Base-by-base conservation (phyloP, 345 rosid species). In the Streptanthus diversifolius region DNA sequence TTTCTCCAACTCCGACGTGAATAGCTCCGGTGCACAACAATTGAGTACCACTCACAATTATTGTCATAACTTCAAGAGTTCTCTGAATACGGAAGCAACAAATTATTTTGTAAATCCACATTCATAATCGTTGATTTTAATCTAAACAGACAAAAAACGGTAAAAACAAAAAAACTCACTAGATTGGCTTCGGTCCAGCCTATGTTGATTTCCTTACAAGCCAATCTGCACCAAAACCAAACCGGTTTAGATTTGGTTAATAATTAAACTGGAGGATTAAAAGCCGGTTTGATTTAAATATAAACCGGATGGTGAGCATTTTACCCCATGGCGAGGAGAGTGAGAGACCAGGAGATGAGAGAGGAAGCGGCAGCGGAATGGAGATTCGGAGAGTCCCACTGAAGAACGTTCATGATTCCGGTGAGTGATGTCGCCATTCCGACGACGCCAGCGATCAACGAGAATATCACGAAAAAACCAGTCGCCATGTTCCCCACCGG, bases 401-500 rank as follows among this genome's bases (percentile, higher is more conserved):
- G 80, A 25, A 78, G 48, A 53, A 90, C 75, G 21, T 86, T 86
- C 3, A 72, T 63, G 7, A 85, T 53, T 32, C 90, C 96, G 3
- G 86, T 79, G 24, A 88, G 78, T 0, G 96, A 93, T 40, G 90
- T 85, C 66, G 82, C 79, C 75, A 88, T 83, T 55, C 97, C 98
- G 3, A 93, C 90, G 7, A 89, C 80, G 3, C 95, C 97, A 2
- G 90, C 90, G 51, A 93, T 80, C 52, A 91, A 88, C 24, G 92
- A 79, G 76, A 89, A 85, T 10, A 89, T 71, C 54, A 93, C 66
- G 64, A 93, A 85, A 72, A 74, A 69, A 15, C 95, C 98, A 3
- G 96, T 91, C 3, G 95, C 97, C 95, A 84, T 80, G 77, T 91
- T 93, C 3, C 98, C 98, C 45, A 87, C 68, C 2, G 98, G 98